These are phyloP conservation scores for Apophysomyces ossiformis DNA, from an alignment of 371 early-diverging fungal genomes.

Conservation along the genomic window DNA sequence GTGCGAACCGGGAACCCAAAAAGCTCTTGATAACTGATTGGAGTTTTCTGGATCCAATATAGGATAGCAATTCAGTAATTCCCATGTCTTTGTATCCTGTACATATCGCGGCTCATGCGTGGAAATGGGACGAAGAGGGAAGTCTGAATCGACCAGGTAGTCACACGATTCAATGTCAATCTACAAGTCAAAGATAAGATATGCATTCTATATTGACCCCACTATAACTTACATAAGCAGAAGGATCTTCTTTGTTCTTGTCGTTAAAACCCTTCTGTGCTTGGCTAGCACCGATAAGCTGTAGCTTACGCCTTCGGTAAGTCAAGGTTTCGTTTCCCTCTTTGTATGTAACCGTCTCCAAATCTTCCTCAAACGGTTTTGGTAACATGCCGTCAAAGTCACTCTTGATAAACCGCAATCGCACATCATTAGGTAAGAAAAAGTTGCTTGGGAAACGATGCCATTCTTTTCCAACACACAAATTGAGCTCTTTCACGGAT, in stretches of 20 bases:
- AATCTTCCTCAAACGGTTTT: slow-evolving; percentile 59
- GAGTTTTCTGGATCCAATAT: slow-evolving; percentile 64
- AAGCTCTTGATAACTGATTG: slow-evolving; percentile 50
- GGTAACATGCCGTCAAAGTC: slow-evolving; percentile 74
- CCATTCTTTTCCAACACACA: slow-evolving; percentile 96
- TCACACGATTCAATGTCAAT: slow-evolving; percentile 63
- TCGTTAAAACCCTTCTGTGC: slow-evolving; percentile 72
- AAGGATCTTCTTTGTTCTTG: slow-evolving; percentile 69
- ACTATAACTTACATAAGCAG: slow-evolving; percentile 55
- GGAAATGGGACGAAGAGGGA: slow-evolving; percentile 40
- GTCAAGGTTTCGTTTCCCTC: slow-evolving; percentile 27
- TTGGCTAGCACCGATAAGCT: slow-evolving; percentile 47
- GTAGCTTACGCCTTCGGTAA: slow-evolving; percentile 35
- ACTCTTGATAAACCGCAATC: slow-evolving; percentile 65
- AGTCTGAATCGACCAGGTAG: slow-evolving; percentile 72
- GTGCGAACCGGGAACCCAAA: slow-evolving; percentile 58
- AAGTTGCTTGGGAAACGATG: slow-evolving; percentile 91
- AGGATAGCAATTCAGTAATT: slow-evolving; percentile 52
- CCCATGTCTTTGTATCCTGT: slow-evolving; percentile 59
- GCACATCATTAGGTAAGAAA: slow-evolving; percentile 75
- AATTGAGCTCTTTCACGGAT: slow-evolving; percentile 34
- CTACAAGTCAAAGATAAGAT: slow-evolving; percentile 31
- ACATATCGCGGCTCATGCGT: slow-evolving; percentile 15
- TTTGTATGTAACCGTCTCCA: slow-evolving; percentile 26
- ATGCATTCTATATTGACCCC: neutral